Evolutionary conservation across 495 filamentous ascomycete genomes (phyloP).

Genomic region (Penicillium flavigenum): DNA sequence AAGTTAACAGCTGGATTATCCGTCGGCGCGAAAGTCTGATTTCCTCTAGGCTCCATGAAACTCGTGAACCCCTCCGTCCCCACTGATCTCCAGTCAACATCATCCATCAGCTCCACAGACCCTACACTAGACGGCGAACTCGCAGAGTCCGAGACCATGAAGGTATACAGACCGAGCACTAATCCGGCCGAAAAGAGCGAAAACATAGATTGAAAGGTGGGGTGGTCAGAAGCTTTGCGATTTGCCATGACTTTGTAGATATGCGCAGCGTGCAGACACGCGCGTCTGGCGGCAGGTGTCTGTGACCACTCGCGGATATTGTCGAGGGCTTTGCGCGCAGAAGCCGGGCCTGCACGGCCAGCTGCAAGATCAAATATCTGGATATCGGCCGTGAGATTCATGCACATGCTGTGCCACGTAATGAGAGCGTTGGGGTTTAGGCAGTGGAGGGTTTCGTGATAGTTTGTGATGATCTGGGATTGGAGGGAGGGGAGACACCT

Average conservation of each 20-base stretch:
- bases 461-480: conserved; percentile 40
- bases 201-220: conserved; percentile 48
- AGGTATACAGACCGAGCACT: conserved; percentile 51
- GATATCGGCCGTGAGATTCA: conserved; percentile 52
- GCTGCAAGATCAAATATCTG: conserved; percentile 53
- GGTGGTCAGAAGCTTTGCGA: conserved; percentile 49
- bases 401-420: conserved; percentile 55
- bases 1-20: conserved; percentile 47
- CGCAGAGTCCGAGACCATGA: conserved; percentile 42
- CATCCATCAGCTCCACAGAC: conserved; percentile 50
- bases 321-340: conserved; percentile 48
- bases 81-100: conserved; percentile 50
- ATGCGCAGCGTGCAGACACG: conserved; percentile 52
- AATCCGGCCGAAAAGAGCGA: conserved; percentile 52
- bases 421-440: conserved; percentile 48
- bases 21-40: conserved; percentile 30
- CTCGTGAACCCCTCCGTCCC: conserved; percentile 42
- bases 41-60: conserved; percentile 41
- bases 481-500: conserved; percentile 41
- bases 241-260: conserved; percentile 53
- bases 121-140: conserved; percentile 31
- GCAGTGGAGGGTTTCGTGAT: conserved; percentile 41
- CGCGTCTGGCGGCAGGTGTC: conserved; percentile 48
- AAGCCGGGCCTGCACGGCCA: conserved; percentile 44
- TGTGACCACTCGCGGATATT: conserved; percentile 53